Base-by-base conservation (phyloP, 352 stramenopile genomes). In the Pythium sp. region DNA sequence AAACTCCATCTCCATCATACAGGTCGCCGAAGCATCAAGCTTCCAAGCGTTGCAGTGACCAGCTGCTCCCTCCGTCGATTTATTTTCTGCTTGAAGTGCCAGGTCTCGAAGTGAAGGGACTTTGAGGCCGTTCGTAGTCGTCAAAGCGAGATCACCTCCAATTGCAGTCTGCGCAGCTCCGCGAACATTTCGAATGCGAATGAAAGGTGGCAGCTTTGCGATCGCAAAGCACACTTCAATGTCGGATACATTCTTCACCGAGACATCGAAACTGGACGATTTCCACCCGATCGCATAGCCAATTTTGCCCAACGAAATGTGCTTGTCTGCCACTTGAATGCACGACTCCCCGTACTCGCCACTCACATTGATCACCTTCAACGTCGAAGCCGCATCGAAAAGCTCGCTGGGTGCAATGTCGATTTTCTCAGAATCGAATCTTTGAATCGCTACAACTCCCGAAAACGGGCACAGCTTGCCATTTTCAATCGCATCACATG, bases 201-300 rank as follows among this genome's bases (percentile, higher is more conserved):
- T 81, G n/a, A 72, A 87, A 22, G 77, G 59, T 22, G 84, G 79
- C 2, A 92, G 56, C 54, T 81, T 83, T n/a, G 74, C 73, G 34
- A 96, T 65, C 4, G 79, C 74, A 69, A 95, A 87, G 49, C 75
- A 83, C 54, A 86, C 72, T 26, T 69, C 57, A 5, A 94, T 65
- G 14, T 94, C 87, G 7, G 87, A 93, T 3, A 73, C 65, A 51
- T 96, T 96, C 59, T 79, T 84, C 47, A 95, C 71, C 0, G 67
- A 73, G 34, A 95, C 22, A 7, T 89, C 72, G 67, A 96, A 96
- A 18, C 62, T 73, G 0, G 80, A 90, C 15, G 81, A 81, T 67
- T 84, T 85, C 87, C 87, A 94, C 3, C 84, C 84, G 61, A 91
- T 79, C 7, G 78, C 82, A 62, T 93, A 95, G 2, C 87, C 86